phyloP scores from a whole-genome alignment of 805 yeast species.

The Blastobotrys chiropterorum region DNA sequence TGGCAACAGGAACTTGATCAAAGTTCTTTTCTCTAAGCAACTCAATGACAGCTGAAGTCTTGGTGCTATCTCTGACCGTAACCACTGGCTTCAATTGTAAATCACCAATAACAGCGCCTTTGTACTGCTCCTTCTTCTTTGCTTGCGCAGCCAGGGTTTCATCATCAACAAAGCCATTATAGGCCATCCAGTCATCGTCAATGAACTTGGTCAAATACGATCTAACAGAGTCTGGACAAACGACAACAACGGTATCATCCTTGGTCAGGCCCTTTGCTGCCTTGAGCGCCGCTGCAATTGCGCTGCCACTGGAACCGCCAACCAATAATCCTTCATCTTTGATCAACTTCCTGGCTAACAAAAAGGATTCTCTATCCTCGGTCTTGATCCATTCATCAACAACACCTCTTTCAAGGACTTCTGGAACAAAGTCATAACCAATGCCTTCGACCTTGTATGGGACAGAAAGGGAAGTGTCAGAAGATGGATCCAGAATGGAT shows the following conservation, averaged over 20 bases:
- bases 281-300: constrained; percentile 70
- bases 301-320: constrained; percentile 87
- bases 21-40: constrained; percentile 69
- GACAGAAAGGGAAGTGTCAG: constrained; percentile 48
- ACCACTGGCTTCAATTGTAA: constrained; percentile 76
- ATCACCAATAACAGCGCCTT: constrained; percentile 57
- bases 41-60: constrained; percentile 58
- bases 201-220: constrained; percentile 82
- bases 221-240: constrained; percentile 82
- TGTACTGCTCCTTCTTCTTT: constrained; percentile 34
- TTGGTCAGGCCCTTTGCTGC: constrained; percentile 65
- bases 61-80: constrained; percentile 55
- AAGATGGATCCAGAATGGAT: constrained; percentile 78
- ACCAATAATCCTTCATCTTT: constrained; percentile 80
- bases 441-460: constrained; percentile 82
- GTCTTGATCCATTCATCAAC: constrained; percentile 84
- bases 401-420: constrained; percentile 58
- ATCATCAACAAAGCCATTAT: constrained; percentile 64
- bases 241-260: constrained; percentile 69
- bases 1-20: constrained; percentile 78
- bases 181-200: constrained; percentile 86
- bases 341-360: constrained; percentile 74
- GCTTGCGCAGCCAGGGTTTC: constrained; percentile 36
- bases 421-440: constrained; percentile 84
- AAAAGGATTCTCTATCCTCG: constrained; percentile 73